Evolutionary conservation across 2,329 filamentous ascomycete genomes (phyloP).

Genomic region (Aschersonia sp.): DNA sequence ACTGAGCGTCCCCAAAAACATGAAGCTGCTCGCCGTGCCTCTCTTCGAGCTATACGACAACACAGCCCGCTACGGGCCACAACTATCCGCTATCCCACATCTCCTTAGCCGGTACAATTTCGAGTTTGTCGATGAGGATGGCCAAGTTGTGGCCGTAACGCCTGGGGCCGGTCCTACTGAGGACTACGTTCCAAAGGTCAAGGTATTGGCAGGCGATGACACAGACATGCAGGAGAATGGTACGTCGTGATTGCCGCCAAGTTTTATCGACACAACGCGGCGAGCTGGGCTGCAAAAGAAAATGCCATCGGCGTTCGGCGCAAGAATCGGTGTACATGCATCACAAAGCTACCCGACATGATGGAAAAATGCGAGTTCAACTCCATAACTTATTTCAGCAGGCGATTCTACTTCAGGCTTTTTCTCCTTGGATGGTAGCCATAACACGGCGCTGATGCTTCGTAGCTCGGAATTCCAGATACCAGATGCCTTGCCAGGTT

Average conservation of each 20-base stretch:
- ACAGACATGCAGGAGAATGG: slow-evolving; percentile 44
- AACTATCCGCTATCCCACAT: slow-evolving; percentile 92
- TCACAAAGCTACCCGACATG: too few relatives aligned
- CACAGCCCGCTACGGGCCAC: slow-evolving; percentile 83
- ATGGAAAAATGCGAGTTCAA: too few relatives aligned
- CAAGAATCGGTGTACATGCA: too few relatives aligned
- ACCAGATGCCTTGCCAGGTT: slow-evolving; percentile 86
- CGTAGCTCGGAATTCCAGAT: slow-evolving; percentile 69
- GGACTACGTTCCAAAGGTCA: slow-evolving; percentile 47
- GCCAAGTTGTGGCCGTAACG: slow-evolving; percentile 72
- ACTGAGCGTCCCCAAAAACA: slow-evolving; percentile 94
- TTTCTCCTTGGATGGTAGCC: slow-evolving; percentile 88
- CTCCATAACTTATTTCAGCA: too few relatives aligned
- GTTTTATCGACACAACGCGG: too few relatives aligned
- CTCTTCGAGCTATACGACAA: slow-evolving; percentile 98
- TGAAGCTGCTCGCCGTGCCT: slow-evolving; percentile 95
- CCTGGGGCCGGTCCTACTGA: slow-evolving; percentile 51
- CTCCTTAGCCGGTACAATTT: slow-evolving; percentile 93
- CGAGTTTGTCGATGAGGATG: slow-evolving; percentile 89
- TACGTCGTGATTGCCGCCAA: slow-evolving; percentile 8
- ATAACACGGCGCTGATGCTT: slow-evolving; percentile 73
- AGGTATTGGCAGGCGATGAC: slow-evolving; percentile 49
- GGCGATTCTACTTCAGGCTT: slow-evolving; percentile 20
- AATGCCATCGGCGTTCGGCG: too few relatives aligned
- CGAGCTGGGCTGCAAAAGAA: too few relatives aligned